Percentiles rank a stretch among this genome's conserved stretches.
Evolutionary conservation across 2,329 filamentous ascomycete genomes (phyloP).

Genomic region (Epicoccum sorghinum): DNA sequence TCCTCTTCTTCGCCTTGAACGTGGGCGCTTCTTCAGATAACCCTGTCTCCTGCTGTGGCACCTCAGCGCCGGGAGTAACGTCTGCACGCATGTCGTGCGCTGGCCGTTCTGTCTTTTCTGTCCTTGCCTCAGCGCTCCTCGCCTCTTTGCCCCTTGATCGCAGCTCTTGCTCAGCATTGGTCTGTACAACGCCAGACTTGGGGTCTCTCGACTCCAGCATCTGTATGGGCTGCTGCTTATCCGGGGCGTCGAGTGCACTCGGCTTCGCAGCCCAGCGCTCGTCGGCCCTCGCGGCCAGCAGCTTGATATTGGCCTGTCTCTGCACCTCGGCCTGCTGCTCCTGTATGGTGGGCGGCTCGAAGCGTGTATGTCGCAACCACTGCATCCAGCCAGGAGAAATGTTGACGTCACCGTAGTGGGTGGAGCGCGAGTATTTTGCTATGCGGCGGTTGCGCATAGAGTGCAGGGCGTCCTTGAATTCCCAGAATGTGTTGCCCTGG

Average conservation of each 20-base stretch:
- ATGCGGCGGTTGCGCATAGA: constrained; percentile 62
- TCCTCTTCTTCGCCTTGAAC: constrained; percentile 19
- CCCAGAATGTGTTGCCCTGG: constrained; percentile 70
- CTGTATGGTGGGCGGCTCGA: constrained; percentile 60
- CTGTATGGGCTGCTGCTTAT: constrained; percentile 55
- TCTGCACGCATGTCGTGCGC: constrained; percentile 7
- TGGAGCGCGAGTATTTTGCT: constrained; percentile 59
- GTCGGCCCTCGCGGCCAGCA: constrained; percentile 65
- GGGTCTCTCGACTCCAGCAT: constrained; percentile 53
- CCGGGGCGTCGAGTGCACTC: constrained; percentile 63
- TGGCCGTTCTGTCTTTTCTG: constrained; percentile 7
- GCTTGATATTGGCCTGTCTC: constrained; percentile 64
- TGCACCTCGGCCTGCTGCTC: constrained; percentile 65
- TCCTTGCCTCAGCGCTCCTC: constrained; percentile 26
- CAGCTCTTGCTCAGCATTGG: constrained; percentile 40
- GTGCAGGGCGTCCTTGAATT: constrained; percentile 65
- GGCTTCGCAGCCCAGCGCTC: constrained; percentile 66
- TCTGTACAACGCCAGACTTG: constrained; percentile 45
- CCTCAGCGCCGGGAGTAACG: constrained; percentile 10
- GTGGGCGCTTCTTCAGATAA: constrained; percentile 17
- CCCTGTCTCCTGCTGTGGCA: constrained; percentile 21
- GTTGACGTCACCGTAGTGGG: constrained; percentile 65
- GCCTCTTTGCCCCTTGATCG: not conserved
- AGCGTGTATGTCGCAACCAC: constrained; percentile 68
- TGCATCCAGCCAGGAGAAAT: constrained; percentile 71